phyloP scores from a whole-genome alignment of 768 basidiomycete species.

The Chalciporus piperatus region DNA sequence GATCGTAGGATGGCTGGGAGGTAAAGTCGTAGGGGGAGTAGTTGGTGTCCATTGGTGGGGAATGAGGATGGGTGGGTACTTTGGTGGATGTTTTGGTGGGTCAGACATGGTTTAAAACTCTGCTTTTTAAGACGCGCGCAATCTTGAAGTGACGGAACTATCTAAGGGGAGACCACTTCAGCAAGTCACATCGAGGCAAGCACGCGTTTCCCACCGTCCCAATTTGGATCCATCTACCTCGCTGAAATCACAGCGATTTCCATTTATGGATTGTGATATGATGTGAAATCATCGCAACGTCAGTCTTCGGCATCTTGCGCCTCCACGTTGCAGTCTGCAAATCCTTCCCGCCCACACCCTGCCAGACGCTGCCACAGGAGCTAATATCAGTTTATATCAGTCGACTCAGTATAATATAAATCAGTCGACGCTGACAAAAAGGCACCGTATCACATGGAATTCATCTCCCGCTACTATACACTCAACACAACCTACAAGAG shows the following conservation, averaged over 20 bases:
- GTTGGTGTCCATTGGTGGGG: slow-evolving; percentile 11
- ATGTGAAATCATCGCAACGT: not conserved
- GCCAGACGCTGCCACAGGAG: too few species aligned
- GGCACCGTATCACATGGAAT: too few species aligned
- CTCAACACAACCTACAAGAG: not conserved
- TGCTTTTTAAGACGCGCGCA: slow-evolving; percentile 23
- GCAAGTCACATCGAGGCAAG: slow-evolving; percentile 24
- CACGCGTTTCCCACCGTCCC: slow-evolving; percentile 5
- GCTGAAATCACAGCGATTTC: slow-evolving; percentile 28
- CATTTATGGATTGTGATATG: slow-evolving; percentile 12
- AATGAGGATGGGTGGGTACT: too few species aligned
- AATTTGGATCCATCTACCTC: slow-evolving; percentile 17
- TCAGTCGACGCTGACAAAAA: too few species aligned
- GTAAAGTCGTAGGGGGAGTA: slow-evolving; percentile 12
- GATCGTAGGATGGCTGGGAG: slow-evolving; percentile 4
- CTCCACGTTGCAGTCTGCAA: slow-evolving; percentile 19
- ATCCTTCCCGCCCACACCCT: too few species aligned
- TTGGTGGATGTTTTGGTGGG: too few species aligned
- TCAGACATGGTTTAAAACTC: not conserved
- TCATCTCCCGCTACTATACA: not conserved
- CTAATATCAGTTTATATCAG: too few species aligned
- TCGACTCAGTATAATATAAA: too few species aligned
- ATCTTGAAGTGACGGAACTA: slow-evolving; percentile 11
- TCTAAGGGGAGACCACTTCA: slow-evolving; percentile 16
- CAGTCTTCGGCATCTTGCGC: slow-evolving; percentile 17